Percentiles rank a stretch among this genome's conserved stretches.
Evolutionary conservation across 805 yeast species (phyloP).

Genomic region (Hanseniaspora taiwanica): DNA sequence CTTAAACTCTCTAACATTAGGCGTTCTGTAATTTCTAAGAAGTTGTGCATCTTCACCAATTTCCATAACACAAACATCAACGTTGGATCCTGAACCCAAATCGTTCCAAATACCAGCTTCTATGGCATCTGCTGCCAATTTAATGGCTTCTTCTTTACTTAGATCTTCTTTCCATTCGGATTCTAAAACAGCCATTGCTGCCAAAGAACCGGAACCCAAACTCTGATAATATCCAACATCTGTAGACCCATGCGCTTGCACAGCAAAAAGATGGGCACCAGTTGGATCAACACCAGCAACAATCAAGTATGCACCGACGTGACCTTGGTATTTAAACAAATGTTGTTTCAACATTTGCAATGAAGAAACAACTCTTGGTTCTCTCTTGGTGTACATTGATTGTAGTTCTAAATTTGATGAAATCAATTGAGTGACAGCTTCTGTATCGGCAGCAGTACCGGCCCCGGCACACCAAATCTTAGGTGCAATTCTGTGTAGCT

Average conservation of each 20-base stretch:
- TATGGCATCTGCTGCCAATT: slow-evolving; percentile 82
- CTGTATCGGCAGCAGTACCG: slow-evolving; percentile 99
- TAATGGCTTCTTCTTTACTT: slow-evolving; percentile 81
- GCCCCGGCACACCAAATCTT: slow-evolving; percentile 99
- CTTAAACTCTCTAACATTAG: slow-evolving; percentile 77
- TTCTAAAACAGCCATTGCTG: slow-evolving; percentile 97
- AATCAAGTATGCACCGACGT: slow-evolving; percentile 91
- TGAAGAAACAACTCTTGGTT: slow-evolving; percentile 89
- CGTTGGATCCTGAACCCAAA: slow-evolving; percentile 96
- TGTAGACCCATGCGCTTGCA: slow-evolving; percentile 97
- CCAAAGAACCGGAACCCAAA: slow-evolving; percentile 91
- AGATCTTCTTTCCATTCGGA: slow-evolving; percentile 70
- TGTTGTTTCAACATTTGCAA: slow-evolving; percentile 90
- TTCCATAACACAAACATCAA: slow-evolving; percentile 95
- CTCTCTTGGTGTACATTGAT: slow-evolving; percentile 66
- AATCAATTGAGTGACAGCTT: slow-evolving; percentile 90
- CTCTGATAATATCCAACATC: slow-evolving; percentile 91
- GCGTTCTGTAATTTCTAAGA: slow-evolving; percentile 77
- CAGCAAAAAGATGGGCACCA: slow-evolving; percentile 83
- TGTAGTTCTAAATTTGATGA: slow-evolving; percentile 86
- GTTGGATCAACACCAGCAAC: slow-evolving; percentile 98
- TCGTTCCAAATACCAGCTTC: slow-evolving; percentile 99
- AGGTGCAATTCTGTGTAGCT: slow-evolving; percentile 80
- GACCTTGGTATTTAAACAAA: slow-evolving; percentile 92
- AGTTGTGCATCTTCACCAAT: slow-evolving; percentile 76